Evolutionary conservation across 345 rosid species (phyloP), one percentile per base, ranked within the genome.

Genomic region (Euclidium syriacum): DNA sequence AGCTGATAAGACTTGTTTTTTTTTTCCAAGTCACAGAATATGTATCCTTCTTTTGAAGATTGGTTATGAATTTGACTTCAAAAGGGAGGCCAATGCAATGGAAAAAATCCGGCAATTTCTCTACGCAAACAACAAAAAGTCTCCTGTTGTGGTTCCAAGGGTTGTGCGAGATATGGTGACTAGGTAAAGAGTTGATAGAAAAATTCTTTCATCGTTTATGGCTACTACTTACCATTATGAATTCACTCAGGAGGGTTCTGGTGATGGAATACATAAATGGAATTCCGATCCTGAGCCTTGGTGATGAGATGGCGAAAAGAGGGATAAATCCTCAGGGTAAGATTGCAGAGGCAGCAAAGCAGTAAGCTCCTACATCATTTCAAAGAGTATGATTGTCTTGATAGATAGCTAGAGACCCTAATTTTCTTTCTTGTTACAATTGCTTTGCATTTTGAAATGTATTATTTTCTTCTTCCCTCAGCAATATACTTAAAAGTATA

Each of bases 221-320:
- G n/a, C n/a, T n/a, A n/a, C n/a, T n/a, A 38, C 39, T 66, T 46
- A 66, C 14, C 41, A 36, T n/a, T 58, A 15, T 22, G 27, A 39
- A 51, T 69, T 40, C 56, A 2, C 12, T 59, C 75, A 92, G 95
- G 90, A 87, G 77, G 73, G 90, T 76, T 33, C 68, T 92, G 32
- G 83, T 89, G 68, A 92, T 92, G 98, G 96, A 92, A 59, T 89
- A 83, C 77, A 86, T 92, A 10, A 84, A 89, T 60, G 96, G 98
- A 34, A 79, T 84, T 65, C 97, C 98, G 20, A 92, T 92, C 68
- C 79, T 87, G 73, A 87, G 85, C 67, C 91, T 92, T 49, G 87
- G 91, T 62, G 83, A 87, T 72, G 96, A 87, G 79, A 85, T 92
- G 73, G 87, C 82, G 47, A 89, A 78, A 78, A 87, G 97, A 80